Evolutionary conservation across 2,329 filamentous ascomycete species (phyloP).

Genomic region (Coniochaeta ligniaria): DNA sequence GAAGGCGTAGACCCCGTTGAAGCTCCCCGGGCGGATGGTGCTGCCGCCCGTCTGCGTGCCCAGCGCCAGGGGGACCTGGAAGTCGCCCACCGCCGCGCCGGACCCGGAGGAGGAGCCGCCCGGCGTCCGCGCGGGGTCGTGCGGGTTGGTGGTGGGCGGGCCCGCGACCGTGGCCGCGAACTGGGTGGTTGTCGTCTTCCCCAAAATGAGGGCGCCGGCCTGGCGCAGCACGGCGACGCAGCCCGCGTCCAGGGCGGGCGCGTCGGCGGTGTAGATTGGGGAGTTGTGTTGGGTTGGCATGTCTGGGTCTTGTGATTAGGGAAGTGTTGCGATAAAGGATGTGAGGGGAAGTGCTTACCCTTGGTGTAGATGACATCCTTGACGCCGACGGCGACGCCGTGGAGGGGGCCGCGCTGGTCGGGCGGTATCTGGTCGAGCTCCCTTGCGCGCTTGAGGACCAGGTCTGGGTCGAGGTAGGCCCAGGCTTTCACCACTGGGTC

Average conservation of each 20-base stretch:
- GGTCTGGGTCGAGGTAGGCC: constrained; percentile 36
- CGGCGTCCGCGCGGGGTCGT: constrained; percentile 44
- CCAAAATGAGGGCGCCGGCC: constrained; percentile 50
- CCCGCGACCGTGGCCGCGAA: constrained; percentile 52
- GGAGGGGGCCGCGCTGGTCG: constrained; percentile 43
- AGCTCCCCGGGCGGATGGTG: constrained; percentile 56
- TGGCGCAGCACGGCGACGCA: constrained; percentile 43
- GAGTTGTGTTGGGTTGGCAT: constrained; percentile 53
- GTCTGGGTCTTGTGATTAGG: constrained; percentile 21
- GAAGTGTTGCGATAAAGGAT: background rate
- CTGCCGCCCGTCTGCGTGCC: constrained; percentile 63
- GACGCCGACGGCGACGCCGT: constrained; percentile 50
- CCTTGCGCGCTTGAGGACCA: constrained; percentile 41
- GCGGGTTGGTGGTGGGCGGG: constrained; percentile 50
- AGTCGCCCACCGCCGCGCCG: constrained; percentile 58
- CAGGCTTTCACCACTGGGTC: constrained; percentile 41
- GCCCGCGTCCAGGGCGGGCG: constrained; percentile 42
- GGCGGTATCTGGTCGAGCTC: constrained; percentile 40
- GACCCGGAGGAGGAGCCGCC: constrained; percentile 64
- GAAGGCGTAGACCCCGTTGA: constrained; percentile 56
- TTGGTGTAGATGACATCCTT: constrained; percentile 55
- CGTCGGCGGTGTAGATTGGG: constrained; percentile 38
- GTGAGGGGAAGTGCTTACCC: constrained; percentile 19
- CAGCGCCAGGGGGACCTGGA: constrained; percentile 52
- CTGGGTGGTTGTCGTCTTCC: constrained; percentile 56